These are phyloP conservation scores for Coemansia sp. DNA, from an alignment of 192 early-diverging fungal species.

Conservation along the genomic window DNA sequence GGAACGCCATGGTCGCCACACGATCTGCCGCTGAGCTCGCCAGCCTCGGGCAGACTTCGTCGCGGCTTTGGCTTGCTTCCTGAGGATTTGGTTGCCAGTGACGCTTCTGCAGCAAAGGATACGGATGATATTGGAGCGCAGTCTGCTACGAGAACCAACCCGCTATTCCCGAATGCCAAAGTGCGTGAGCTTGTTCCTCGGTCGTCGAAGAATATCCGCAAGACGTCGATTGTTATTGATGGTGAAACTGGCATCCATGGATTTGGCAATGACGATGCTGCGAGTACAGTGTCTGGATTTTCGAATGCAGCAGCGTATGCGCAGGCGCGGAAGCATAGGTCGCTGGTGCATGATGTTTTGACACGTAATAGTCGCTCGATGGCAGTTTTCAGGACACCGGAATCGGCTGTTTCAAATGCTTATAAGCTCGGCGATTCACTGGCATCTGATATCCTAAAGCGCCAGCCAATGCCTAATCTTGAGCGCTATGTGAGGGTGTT, in stretches of 20 bases:
- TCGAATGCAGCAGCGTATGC: conserved; percentile 26
- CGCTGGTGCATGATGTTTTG: conserved; percentile 31
- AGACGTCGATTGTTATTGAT: conserved; percentile 33
- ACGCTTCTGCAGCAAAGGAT: neutral
- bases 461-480: conserved; percentile 43
- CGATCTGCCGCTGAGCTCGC: conserved; percentile 17
- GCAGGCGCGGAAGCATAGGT: conserved; percentile 29
- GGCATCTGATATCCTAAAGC: neutral
- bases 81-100: conserved; percentile 27
- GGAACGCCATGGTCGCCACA: conserved; percentile 48
- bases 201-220: conserved; percentile 29
- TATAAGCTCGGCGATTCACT: neutral
- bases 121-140: neutral
- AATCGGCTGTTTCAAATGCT: conserved; percentile 3
- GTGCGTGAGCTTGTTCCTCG: conserved; percentile 48
- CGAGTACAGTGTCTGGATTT: conserved; percentile 14
- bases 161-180: conserved; percentile 32
- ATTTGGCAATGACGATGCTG: neutral
- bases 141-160: neutral
- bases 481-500: conserved; percentile 46
- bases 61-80: conserved; percentile 37
- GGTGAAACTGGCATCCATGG: neutral
- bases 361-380: conserved; percentile 28
- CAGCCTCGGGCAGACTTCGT: conserved; percentile 8
- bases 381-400: conserved; percentile 20